Evolutionary conservation across 306 rosid species (phyloP).

Genomic region (Dicorynia guianensis): DNA sequence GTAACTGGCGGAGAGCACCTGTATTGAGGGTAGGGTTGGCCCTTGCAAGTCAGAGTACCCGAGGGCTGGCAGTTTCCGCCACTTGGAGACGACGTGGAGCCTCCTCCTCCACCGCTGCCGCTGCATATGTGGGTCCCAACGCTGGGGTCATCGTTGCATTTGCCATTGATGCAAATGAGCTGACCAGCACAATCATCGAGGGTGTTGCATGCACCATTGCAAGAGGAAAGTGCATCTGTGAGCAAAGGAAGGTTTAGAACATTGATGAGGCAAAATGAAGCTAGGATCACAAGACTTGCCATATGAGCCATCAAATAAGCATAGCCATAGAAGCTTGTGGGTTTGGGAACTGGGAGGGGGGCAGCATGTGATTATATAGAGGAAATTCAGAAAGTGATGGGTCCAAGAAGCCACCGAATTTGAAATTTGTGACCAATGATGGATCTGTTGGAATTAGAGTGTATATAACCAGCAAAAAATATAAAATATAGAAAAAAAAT

Average conservation of each 20-base stretch:
- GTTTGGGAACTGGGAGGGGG: no score
- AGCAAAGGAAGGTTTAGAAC: background rate
- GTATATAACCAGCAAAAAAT: no score
- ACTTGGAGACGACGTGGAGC: no score
- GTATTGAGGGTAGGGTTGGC: constrained; percentile 26
- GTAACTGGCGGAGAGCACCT: constrained; percentile 36
- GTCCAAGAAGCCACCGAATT: no score
- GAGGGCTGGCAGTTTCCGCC: constrained; percentile 4
- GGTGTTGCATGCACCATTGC: background rate
- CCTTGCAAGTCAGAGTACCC: background rate
- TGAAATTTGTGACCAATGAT: no score
- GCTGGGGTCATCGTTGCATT: constrained; percentile 18
- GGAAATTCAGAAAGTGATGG: no score
- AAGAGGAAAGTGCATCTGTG: background rate
- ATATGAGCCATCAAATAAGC: no score
- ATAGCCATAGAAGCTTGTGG: no score
- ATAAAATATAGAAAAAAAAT: no score
- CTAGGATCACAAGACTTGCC: no score
- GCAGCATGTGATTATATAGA: no score
- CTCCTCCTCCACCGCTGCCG: background rate
- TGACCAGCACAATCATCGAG: background rate
- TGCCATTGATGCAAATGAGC: constrained; percentile 28
- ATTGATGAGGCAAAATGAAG: background rate
- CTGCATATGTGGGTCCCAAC: background rate
- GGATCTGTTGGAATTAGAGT: no score